Evolutionary conservation across 345 rosid species (phyloP), one percentile per base, ranked within the genome.

Genomic region (Clarkia xantiana): DNA sequence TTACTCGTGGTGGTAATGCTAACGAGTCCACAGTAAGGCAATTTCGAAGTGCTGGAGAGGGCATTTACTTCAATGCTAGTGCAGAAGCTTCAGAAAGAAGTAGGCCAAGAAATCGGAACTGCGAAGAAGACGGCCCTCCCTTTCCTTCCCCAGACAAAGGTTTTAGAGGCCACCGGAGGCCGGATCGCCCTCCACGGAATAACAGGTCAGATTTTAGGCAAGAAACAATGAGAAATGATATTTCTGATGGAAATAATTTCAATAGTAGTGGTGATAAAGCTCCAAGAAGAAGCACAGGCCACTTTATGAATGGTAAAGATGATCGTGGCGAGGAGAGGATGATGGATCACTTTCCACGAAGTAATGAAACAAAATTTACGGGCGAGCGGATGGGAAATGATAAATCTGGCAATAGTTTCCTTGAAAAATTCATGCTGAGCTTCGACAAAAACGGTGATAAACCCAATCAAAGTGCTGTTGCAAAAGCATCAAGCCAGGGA

Each of bases 351-450:
- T 25, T 10, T 14, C 14, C 13, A 18, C 13, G 55, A 41, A 52
- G 19, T 9, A 52, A 18, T 6, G 44, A 8, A 10, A 2, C 34
- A 9, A 19, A 54, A n/a, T 7, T 15, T 13, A 49, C 40, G 38
- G 18, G 53, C 12, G 60, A 54, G 23, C 59, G 47, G 56, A 58
- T 42, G 44, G 69, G 65, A 47, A 56, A 49, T n/a, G 61, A 55
- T 41, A 72, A 62, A 15, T 81, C 86, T 12, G 83, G 78, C 38
- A 65, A 59, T 25, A 58, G 56, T 54, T 80, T 78, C 73, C 79
- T 84, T 40, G 79, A 78, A 47, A 76, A 71, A 51, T 84, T 80
- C 72, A 80, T 76, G 66, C 73, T 78, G 45, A 76, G 77, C 34
- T 58, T 58, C 44, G 62, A 63, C 42, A 73, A 61, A 54, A 73